Conservation (phyloP, 441 rosid species). For the Raphanus hybrid region DNA sequence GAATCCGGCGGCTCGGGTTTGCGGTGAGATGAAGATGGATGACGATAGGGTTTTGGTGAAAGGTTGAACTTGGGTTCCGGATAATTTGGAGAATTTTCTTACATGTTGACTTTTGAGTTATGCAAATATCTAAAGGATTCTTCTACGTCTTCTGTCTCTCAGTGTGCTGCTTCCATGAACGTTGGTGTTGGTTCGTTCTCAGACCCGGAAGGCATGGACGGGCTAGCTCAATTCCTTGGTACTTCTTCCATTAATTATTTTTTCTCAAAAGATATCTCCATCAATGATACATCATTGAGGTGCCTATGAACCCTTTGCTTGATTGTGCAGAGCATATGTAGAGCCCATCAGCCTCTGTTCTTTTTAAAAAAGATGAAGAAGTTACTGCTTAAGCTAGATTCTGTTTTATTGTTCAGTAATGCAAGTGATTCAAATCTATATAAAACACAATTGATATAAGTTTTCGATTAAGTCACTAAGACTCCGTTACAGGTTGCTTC, state of each 20-base stretch:
- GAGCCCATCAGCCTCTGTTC: neutral
- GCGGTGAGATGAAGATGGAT: constrained; percentile 59
- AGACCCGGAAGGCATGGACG: constrained; percentile 78
- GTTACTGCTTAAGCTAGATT: no score
- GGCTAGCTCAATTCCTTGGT: constrained; percentile 94
- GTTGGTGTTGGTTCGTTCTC: constrained; percentile 76
- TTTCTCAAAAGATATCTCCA: neutral
- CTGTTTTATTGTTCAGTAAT: no score
- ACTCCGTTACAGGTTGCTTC: no score
- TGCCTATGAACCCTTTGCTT: neutral
- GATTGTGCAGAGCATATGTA: constrained; percentile 71
- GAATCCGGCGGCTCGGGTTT: constrained; percentile 47
- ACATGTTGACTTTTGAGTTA: neutral
- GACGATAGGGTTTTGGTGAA: constrained; percentile 81
- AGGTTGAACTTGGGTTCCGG: constrained; percentile 99
- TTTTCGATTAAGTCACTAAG: no score
- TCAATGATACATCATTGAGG: constrained; percentile 15
- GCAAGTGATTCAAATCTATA: no score
- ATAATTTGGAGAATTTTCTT: constrained; percentile 72
- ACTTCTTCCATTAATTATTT: neutral
- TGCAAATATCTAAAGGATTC: neutral
- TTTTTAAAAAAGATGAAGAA: no score
- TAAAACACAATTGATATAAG: no score
- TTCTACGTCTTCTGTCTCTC: constrained; percentile 2
- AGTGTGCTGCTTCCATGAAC: constrained; percentile 92